phyloP scores from a whole-genome alignment of 2,329 filamentous ascomycete species.

The Aureobasidium sp. region DNA sequence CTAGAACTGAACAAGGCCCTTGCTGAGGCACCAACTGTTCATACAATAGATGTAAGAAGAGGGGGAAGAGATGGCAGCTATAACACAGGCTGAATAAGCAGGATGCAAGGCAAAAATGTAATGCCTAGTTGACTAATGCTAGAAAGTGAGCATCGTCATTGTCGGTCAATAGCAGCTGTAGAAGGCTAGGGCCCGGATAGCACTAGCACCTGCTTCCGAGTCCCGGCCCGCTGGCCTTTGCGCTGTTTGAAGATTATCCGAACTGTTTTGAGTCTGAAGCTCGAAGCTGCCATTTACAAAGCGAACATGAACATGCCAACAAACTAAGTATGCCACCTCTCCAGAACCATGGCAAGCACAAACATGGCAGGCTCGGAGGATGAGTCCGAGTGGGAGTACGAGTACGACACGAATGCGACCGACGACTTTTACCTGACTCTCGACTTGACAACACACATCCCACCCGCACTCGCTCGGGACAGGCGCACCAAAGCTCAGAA shows the following conservation, averaged over 20 bases:
- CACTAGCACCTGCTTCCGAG: background rate
- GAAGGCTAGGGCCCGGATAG: background rate
- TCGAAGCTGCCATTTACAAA: background rate
- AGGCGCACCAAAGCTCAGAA: slow-evolving; percentile 8
- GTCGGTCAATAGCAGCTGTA: background rate
- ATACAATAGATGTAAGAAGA: background rate
- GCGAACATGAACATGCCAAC: background rate
- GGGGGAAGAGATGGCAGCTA: background rate
- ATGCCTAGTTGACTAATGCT: background rate
- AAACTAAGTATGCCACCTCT: background rate
- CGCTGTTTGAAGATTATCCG: background rate
- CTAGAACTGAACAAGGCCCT: background rate
- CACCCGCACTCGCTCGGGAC: slow-evolving; percentile 18
- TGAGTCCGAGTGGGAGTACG: slow-evolving; percentile 15
- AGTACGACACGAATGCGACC: slow-evolving; percentile 42
- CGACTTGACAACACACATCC: slow-evolving; percentile 42
- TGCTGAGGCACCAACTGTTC: background rate
- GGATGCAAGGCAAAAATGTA: background rate
- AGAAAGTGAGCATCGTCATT: background rate
- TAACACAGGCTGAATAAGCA: background rate
- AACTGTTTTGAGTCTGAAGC: background rate
- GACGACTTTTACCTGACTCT: slow-evolving; percentile 53
- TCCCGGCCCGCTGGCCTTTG: background rate
- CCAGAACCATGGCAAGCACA: slow-evolving; percentile 1
- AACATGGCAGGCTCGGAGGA: slow-evolving; percentile 6